Conservation (phyloP, 352 stramenopile genomes). For the Phytopythium boreale region DNA sequence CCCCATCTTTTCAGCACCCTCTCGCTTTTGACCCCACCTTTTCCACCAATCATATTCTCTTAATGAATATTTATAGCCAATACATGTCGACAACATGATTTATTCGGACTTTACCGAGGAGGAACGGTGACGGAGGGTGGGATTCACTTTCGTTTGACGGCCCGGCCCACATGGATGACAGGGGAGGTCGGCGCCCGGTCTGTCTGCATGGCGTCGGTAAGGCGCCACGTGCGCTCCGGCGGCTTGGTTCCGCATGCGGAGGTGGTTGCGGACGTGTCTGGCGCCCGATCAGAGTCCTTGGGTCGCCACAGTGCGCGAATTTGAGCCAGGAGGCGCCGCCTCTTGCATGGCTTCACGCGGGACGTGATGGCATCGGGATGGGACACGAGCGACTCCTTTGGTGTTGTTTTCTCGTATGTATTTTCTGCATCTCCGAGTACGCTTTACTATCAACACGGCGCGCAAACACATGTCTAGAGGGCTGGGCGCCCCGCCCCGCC, state of each 20-base stretch:
- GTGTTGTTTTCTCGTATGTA: neutral
- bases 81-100: neutral
- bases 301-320: too few relatives aligned
- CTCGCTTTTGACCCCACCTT: neutral
- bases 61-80: neutral
- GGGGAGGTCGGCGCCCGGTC: too few relatives aligned
- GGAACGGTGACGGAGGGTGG: neutral
- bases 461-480: neutral
- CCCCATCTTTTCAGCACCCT: neutral
- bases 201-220: too few relatives aligned
- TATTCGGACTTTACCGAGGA: neutral
- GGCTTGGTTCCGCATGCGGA: too few relatives aligned
- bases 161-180: too few relatives aligned
- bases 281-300: too few relatives aligned
- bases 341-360: too few relatives aligned
- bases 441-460: neutral
- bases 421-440: neutral
- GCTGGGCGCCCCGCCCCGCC: neutral
- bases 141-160: neutral
- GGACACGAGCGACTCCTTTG: too few relatives aligned
- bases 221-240: too few relatives aligned
- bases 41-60: neutral
- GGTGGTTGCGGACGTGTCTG: too few relatives aligned
- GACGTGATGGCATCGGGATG: too few relatives aligned
- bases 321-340: too few relatives aligned